Percentiles rank a stretch among this genome's conserved stretches.
Evolutionary conservation across 73 alveolate genomes (phyloP).

Genomic region (Urostyla sp.): DNA sequence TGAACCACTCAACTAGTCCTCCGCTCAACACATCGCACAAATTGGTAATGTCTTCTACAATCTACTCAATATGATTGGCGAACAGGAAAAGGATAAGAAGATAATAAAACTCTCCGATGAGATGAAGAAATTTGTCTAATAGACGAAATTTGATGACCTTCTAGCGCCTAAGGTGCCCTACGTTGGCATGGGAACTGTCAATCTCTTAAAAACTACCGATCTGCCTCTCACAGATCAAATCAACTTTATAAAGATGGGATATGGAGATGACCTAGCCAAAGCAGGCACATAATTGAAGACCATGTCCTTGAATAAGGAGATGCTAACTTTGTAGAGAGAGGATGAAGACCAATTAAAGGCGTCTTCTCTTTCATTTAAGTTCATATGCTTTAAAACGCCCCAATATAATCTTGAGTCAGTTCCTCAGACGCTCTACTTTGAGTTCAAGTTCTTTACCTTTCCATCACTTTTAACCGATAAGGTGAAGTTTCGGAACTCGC

Average conservation of each 20-base stretch:
- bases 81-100: slow-evolving; percentile 28
- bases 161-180: slow-evolving; percentile 55
- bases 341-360: slow-evolving; percentile 30
- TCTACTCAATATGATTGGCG: slow-evolving; percentile 51
- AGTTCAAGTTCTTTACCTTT: slow-evolving; percentile 59
- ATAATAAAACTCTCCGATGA: slow-evolving; percentile 45
- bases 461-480: slow-evolving; percentile 14
- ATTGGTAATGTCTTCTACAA: slow-evolving; percentile 52
- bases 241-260: slow-evolving; percentile 25
- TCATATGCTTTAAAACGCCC: slow-evolving; percentile 52
- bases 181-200: slow-evolving; percentile 44
- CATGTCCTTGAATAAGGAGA: background rate
- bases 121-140: slow-evolving; percentile 29
- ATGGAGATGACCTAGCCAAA: slow-evolving; percentile 24
- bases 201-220: slow-evolving; percentile 49
- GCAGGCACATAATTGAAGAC: slow-evolving; percentile 22
- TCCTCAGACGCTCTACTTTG: slow-evolving; percentile 25
- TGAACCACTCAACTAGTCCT: background rate
- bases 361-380: slow-evolving; percentile 17
- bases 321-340: slow-evolving; percentile 10
- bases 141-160: slow-evolving; percentile 32
- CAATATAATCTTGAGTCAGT: background rate
- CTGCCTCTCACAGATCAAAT: slow-evolving; percentile 29
- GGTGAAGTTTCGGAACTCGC: slow-evolving; percentile 1
- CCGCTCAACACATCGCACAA: slow-evolving; percentile 21